Base-by-base conservation (phyloP, 2,329 filamentous ascomycete species). In the Setomelanomma holmii region DNA sequence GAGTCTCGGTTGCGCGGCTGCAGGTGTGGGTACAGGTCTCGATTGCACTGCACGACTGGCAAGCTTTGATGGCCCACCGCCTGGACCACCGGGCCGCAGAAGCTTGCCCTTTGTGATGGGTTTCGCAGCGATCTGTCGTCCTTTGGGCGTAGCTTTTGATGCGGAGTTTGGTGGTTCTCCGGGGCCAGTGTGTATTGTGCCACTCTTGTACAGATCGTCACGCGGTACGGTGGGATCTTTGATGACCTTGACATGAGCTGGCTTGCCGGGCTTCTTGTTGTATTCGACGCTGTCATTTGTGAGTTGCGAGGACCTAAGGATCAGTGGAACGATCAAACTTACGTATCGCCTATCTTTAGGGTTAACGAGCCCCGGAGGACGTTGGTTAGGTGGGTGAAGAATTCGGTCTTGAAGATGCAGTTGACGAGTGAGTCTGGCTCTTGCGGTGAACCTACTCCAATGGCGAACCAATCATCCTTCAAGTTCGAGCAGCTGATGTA, bases 231-330 rank as follows among this genome's bases (percentile, higher is more conserved):
- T 84, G 0, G 93, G 87, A 71, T 99, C 95, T 77, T 96, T 96
- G 55, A 96, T 71, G 7, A 90, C 90, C 79, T 98, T 98, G 69
- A 99, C 89, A 5, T 86, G 78, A 47, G 93, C 89, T 74, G 91
- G 84, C 79, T 99, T 99, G 49, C 91, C 91, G 1, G 95, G 95
- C 77, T 99, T 99, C 83, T 98, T 99, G 71, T 93, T 93, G 76
- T 96, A 99, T 72, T 96, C 91, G 63, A 99, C 93, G 4, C 78
- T 83, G 59, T 48, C 17, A 51, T 19, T 12, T 40, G 54, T 76
- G 62, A 76, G 69, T 49, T 16, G 16, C 17, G 19, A 35, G 19
- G 30, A n/a, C n/a, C n/a, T n/a, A 17, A 34, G 23, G 10, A 22
- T 48, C 22, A 16, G 23, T 35, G 27, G 10, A 45, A 4, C 11